A percentile compares a stretch with the other conserved stretches of the same genome.
phyloP scores from a whole-genome alignment of 345 rosid genomes.

The Bruguiera parviflora region DNA sequence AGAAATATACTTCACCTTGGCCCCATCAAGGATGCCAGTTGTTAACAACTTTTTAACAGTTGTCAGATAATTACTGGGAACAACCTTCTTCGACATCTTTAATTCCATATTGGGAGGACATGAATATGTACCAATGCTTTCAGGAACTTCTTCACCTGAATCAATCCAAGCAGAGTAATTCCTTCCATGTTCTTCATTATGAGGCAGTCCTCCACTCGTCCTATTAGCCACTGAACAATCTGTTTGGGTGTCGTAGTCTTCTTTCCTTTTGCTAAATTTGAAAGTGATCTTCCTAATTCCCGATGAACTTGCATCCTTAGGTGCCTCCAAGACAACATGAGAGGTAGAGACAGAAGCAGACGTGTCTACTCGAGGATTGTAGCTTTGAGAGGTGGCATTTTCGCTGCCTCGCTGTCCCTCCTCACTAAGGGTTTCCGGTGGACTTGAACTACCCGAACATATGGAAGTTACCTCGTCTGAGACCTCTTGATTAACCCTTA shows the following conservation, averaged over 20 bases:
- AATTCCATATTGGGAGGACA: constrained; percentile 51
- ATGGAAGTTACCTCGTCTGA: constrained; percentile 40
- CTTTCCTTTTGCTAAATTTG: constrained; percentile 72
- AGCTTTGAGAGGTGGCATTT: constrained; percentile 20
- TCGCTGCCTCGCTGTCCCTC: constrained; percentile 40
- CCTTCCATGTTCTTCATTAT: constrained; percentile 15
- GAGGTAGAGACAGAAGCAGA: constrained; percentile 40
- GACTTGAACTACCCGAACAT: constrained; percentile 40
- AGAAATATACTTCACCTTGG: constrained; percentile 74
- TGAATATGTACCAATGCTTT: constrained; percentile 19
- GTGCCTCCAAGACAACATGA: constrained; percentile 77
- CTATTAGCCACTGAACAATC: constrained; percentile 17
- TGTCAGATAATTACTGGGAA: constrained; percentile 52
- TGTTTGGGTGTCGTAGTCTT: constrained; percentile 32
- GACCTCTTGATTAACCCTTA: constrained; percentile 26
- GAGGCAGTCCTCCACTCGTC: background rate
- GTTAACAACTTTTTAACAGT: constrained; percentile 79
- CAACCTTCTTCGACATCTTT: constrained; percentile 78
- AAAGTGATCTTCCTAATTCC: constrained; percentile 87
- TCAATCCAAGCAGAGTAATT: constrained; percentile 18
- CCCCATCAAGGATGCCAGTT: constrained; percentile 80
- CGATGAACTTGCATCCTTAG: constrained; percentile 71
- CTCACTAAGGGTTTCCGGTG: constrained; percentile 52
- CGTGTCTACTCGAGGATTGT: constrained; percentile 17
- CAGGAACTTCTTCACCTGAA: constrained; percentile 21